A percentile compares a stretch with the other conserved stretches of the same genome.
Evolutionary conservation across 2,329 filamentous ascomycete genomes (phyloP).

Genomic region (Penicillium sclerotiorum): DNA sequence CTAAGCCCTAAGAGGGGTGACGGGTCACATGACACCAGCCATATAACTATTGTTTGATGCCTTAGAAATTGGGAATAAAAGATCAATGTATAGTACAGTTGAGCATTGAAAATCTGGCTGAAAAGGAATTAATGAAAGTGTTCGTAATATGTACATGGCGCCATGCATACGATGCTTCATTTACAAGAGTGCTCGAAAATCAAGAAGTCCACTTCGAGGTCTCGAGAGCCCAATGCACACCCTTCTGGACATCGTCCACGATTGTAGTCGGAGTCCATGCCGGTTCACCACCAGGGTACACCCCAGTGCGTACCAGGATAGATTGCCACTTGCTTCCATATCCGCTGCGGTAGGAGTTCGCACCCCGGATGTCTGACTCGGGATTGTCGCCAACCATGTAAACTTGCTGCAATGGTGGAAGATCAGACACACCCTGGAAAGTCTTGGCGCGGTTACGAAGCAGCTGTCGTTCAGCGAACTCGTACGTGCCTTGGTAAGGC

Average conservation of each 20-base stretch:
- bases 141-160: not conserved
- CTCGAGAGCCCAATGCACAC: constrained; percentile 74
- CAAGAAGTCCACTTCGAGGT: constrained; percentile 45
- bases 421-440: constrained; percentile 38
- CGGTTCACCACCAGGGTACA: constrained; percentile 65
- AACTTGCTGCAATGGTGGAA: constrained; percentile 65
- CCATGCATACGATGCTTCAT: not conserved
- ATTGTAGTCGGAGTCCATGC: constrained; percentile 65
- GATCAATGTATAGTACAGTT: not conserved
- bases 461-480: constrained; percentile 78
- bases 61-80: not conserved
- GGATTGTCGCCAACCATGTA: constrained; percentile 96
- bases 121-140: not conserved
- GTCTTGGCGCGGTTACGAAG: constrained; percentile 59
- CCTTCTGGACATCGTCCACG: constrained; percentile 73
- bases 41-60: constrained; percentile 4
- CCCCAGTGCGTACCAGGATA: constrained; percentile 77
- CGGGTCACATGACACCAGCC: constrained; percentile 17
- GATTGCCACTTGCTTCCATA: constrained; percentile 74
- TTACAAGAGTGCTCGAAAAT: not conserved
- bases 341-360: constrained; percentile 71
- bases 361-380: constrained; percentile 86
- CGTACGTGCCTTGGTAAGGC: constrained; percentile 75
- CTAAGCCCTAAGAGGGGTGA: constrained; percentile 40
- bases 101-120: too few species aligned